Conservation (phyloP, 2,329 filamentous ascomycete species). For the Tolypocladium nubicola region DNA sequence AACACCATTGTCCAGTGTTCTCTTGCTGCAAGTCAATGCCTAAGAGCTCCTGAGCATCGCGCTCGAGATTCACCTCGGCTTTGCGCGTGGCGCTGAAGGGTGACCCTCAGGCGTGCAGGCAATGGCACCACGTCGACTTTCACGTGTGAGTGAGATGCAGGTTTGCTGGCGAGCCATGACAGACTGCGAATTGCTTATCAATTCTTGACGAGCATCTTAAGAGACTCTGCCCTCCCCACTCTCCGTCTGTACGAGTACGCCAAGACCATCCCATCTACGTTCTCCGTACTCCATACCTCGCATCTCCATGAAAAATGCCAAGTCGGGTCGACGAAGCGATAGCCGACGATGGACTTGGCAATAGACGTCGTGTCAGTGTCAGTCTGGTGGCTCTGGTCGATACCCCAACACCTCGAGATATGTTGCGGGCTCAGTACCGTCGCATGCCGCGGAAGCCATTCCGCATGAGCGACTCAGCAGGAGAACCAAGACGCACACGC, state of each 20-base stretch:
- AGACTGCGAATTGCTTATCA: too few species aligned
- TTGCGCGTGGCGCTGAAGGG: too few species aligned
- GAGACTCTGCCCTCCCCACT: background rate
- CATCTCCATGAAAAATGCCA: background rate
- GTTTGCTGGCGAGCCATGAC: too few species aligned
- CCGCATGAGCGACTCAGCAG: background rate
- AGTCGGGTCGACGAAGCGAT: background rate
- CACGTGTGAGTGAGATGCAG: background rate
- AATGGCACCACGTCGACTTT: background rate
- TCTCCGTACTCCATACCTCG: background rate
- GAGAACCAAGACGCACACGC: background rate
- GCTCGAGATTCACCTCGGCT: too few species aligned
- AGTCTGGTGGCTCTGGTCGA: background rate
- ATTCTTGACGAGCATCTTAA: background rate
- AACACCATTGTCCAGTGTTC: background rate
- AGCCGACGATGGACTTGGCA: background rate
- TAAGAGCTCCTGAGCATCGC: too few species aligned
- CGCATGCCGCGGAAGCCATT: background rate
- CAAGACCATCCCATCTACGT: background rate
- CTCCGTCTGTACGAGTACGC: background rate
- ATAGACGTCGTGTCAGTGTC: background rate
- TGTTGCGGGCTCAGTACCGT: background rate
- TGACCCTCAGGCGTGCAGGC: too few species aligned
- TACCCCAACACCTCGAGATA: background rate
- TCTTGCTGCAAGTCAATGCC: background rate